Evolutionary conservation across 495 filamentous ascomycete species (phyloP).

Genomic region (Xylaria bambusicola): DNA sequence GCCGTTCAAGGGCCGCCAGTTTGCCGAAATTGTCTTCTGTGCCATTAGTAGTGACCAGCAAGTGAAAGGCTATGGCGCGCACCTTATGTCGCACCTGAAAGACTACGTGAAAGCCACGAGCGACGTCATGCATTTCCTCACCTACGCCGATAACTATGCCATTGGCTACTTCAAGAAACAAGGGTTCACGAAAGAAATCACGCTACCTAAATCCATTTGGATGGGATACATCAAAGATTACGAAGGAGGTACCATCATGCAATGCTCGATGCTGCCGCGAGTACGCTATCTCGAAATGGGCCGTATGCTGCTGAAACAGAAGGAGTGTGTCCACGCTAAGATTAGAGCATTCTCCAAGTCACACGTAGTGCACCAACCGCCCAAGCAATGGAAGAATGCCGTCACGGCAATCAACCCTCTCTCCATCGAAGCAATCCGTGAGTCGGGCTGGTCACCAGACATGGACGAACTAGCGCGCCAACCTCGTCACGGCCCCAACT

Average conservation of each 20-base stretch:
- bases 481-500: constrained; percentile 96
- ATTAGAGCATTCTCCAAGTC: constrained; percentile 88
- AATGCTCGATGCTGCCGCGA: constrained; percentile 93
- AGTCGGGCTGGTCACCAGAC: constrained; percentile 90
- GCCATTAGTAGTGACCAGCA: constrained; percentile 97
- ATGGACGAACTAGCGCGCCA: constrained; percentile 97
- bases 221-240: constrained; percentile 99
- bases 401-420: constrained; percentile 75
- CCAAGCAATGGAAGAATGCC: constrained; percentile 79
- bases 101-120: constrained; percentile 98
- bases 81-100: constrained; percentile 97
- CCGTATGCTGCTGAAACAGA: constrained; percentile 97
- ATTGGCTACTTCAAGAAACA: constrained; percentile 99
- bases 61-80: constrained; percentile 97
- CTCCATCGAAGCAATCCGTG: constrained; percentile 77
- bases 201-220: constrained; percentile 84
- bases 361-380: constrained; percentile 83
- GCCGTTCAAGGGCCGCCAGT: constrained; percentile 88
- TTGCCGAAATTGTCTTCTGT: constrained; percentile 98
- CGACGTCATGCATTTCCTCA: constrained; percentile 97
- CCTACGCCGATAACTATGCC: constrained; percentile 98
- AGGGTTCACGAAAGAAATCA: constrained; percentile 98
- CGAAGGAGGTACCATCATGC: constrained; percentile 98
- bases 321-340: constrained; percentile 90
- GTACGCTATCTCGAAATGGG: constrained; percentile 92